Evolutionary conservation across 108 stramenopile species (phyloP), one percentile per base, ranked within the genome.

Genomic region (Chaetoceros tenuissimus): DNA sequence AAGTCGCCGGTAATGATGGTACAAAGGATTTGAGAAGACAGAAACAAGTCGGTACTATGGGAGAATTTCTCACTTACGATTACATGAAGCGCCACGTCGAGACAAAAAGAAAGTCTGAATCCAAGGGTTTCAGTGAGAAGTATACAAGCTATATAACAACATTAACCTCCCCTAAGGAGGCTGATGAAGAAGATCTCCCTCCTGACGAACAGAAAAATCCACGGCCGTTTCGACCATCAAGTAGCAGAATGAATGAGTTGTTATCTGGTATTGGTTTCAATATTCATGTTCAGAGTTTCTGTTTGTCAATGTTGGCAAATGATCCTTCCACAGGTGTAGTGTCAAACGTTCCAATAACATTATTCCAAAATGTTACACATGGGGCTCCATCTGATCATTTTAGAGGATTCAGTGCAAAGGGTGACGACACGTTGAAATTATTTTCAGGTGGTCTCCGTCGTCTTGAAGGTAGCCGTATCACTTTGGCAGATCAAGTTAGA

Each of bases 361-460:
- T 75, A 8, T 75, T 72, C 60, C 69, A 81, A 29, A 87, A 84
- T 54, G 64, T 87, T 22, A 89, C 93, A 8, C 75, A 75, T 59
- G 93, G 93, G 8, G 93, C 93, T 3, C 89, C 89, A 48, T 70
- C 86, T 20, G 93, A 94, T 72, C 93, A 94, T 61, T 84, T 85
- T 3, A 69, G 78, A 28, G 93, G 93, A 48, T 94, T 90, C 73
- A 79, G 77, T 24, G 2, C 19, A 26, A 46, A 19, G 21, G 23
- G 60, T 29, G 43, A 55, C 53, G 21, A 46, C 19, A 61, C 58
- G 1, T 44, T 59, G 2, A 63, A 63, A 46, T 16, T 40, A n/a
- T 40, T 63, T 0, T 43, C 67, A 31, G 92, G 92, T 50, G 93
- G 93, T 0, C 57, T 89, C 27, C 57, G 83, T n/a, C 77, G 86